phyloP scores from a whole-genome alignment of 495 filamentous ascomycete species.

The Hamigera avellanea region DNA sequence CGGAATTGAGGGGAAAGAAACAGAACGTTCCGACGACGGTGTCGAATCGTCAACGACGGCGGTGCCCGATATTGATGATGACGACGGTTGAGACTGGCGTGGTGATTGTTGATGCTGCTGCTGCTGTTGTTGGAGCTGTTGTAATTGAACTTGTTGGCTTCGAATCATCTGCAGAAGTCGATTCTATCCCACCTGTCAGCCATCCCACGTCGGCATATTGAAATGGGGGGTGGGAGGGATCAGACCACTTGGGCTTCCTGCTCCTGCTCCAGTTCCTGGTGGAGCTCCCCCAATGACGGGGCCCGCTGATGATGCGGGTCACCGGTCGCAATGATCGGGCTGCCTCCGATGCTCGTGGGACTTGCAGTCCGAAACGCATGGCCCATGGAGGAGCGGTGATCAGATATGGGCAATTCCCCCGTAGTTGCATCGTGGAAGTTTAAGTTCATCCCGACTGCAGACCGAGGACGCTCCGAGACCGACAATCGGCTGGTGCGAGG shows the following conservation, averaged over 20 bases:
- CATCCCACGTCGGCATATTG: neutral
- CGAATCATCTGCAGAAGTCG: conserved; percentile 83
- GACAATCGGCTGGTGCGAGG: conserved; percentile 42
- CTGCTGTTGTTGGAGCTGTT: conserved; percentile 45
- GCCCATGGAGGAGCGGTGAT: conserved; percentile 34
- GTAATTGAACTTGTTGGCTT: conserved; percentile 72
- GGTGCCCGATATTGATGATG: conserved; percentile 10
- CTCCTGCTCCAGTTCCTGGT: conserved; percentile 90
- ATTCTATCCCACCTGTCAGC: conserved; percentile 44
- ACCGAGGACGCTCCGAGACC: conserved; percentile 41
- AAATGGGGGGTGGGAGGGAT: too few relatives aligned
- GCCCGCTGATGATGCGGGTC: conserved; percentile 56
- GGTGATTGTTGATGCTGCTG: conserved; percentile 12
- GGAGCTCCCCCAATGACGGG: conserved; percentile 85
- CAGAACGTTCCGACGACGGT: conserved; percentile 51
- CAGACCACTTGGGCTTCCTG: conserved; percentile 86
- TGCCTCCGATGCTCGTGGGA: conserved; percentile 44
- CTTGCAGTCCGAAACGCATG: conserved; percentile 41
- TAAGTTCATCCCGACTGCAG: conserved; percentile 60
- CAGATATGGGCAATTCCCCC: conserved; percentile 13
- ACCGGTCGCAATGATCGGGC: conserved; percentile 44
- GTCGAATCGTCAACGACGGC: conserved; percentile 58
- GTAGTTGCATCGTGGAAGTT: conserved; percentile 58
- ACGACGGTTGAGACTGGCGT: conserved; percentile 1
- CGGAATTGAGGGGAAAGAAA: conserved; percentile 35